Conservation (phyloP, 1,284 basidiomycete genomes). For the Cryptococcus sp. region DNA sequence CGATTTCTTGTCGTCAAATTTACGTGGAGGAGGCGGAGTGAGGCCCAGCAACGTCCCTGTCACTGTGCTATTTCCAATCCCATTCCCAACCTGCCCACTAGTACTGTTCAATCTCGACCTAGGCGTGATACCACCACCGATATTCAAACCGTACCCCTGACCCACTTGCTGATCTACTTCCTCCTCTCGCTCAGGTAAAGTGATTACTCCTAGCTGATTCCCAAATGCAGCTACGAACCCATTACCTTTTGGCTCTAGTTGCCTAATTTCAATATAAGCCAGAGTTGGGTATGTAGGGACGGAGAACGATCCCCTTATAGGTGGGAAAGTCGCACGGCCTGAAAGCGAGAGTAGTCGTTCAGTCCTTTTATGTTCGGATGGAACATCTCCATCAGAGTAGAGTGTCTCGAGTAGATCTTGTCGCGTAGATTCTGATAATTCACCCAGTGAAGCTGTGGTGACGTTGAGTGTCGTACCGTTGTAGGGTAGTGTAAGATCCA, state of each 20-base stretch:
- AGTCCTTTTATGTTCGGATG: constrained; percentile 27
- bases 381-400: constrained; percentile 11
- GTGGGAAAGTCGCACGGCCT: constrained; percentile 34
- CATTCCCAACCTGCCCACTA: background rate
- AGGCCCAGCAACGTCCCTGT: background rate
- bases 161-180: background rate
- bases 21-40: background rate
- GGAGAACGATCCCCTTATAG: constrained; percentile 16
- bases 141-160: background rate
- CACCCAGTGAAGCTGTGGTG: background rate
- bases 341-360: constrained; percentile 36
- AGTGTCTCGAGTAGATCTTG: constrained; percentile 1
- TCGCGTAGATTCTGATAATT: constrained; percentile 3
- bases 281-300: constrained; percentile 27
- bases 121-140: background rate
- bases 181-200: background rate
- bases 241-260: constrained; percentile 4
- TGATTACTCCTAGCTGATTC: constrained; percentile 35
- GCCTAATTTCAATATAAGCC: constrained; percentile 31
- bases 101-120: background rate
- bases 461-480: constrained; percentile 31
- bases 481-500: constrained; percentile 32
- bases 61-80: background rate
- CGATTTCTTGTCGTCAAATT: background rate
- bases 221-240: constrained; percentile 36